Percentiles rank a stretch among this genome's conserved stretches.
These are phyloP conservation scores for Penicillium canescens DNA, from an alignment of 495 filamentous ascomycete species.

Conservation along the genomic window DNA sequence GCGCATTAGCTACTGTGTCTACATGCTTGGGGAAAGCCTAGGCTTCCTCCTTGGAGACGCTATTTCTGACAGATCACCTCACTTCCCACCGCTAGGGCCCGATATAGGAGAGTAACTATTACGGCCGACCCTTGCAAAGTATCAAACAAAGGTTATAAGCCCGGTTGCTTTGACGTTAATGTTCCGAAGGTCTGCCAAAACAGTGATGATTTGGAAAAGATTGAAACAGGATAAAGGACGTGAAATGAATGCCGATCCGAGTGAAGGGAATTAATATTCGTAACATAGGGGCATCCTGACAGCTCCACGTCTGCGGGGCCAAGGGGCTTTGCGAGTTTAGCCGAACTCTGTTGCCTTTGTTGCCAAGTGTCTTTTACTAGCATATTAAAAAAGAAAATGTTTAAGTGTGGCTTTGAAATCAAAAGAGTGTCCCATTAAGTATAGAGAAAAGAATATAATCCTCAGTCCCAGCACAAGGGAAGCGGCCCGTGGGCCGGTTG, in stretches of 20 bases:
- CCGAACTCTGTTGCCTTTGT: not conserved
- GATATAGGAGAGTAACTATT: slow-evolving; percentile 7
- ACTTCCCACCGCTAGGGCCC: slow-evolving; percentile 14
- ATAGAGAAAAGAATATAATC: not conserved
- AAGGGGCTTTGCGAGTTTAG: not conserved
- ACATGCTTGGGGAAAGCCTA: not conserved
- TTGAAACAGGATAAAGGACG: too few relatives aligned
- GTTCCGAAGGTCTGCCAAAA: not conserved
- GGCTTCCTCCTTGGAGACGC: slow-evolving; percentile 3
- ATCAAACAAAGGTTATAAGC: not conserved
- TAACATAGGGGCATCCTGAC: not conserved
- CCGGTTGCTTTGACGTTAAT: too few relatives aligned
- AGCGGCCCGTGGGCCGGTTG: slow-evolving; percentile 19
- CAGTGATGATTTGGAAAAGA: too few relatives aligned
- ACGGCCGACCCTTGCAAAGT: not conserved
- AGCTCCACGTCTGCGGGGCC: slow-evolving; percentile 24
- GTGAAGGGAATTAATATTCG: too few relatives aligned
- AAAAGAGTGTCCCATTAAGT: too few relatives aligned
- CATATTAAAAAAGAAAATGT: too few relatives aligned
- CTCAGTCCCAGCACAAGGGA: slow-evolving; percentile 16
- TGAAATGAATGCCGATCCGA: too few relatives aligned
- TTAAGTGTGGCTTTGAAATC: too few relatives aligned
- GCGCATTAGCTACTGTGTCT: not conserved
- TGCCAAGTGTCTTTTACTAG: too few relatives aligned
- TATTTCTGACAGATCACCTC: slow-evolving; percentile 27